These are phyloP conservation scores for Penicillium capsulatum DNA, from an alignment of 2,329 filamentous ascomycete genomes.

Conservation along the genomic window DNA sequence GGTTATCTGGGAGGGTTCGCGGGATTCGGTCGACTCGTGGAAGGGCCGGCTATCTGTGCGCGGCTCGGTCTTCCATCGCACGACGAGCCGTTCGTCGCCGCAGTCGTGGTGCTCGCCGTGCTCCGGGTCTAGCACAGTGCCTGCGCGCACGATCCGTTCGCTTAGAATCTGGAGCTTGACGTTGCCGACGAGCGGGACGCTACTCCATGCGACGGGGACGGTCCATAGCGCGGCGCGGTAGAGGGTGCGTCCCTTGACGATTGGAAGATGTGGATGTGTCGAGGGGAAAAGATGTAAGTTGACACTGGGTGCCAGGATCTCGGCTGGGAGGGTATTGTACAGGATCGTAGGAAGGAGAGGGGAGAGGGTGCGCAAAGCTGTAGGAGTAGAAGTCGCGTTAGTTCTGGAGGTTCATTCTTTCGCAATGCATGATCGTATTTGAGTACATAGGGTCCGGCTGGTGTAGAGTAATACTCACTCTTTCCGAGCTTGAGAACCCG, in stretches of 20 bases:
- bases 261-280: slow-evolving; percentile 65
- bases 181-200: slow-evolving; percentile 84
- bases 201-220: slow-evolving; percentile 91
- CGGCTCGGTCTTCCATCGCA: slow-evolving; percentile 73
- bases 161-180: slow-evolving; percentile 82
- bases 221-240: slow-evolving; percentile 96
- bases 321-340: slow-evolving; percentile 57
- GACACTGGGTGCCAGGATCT: slow-evolving; percentile 60
- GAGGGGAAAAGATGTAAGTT: slow-evolving; percentile 63
- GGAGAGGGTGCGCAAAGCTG: slow-evolving; percentile 59
- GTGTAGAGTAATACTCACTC: slow-evolving; percentile 42
- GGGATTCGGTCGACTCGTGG: slow-evolving; percentile 7
- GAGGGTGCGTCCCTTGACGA: slow-evolving; percentile 82
- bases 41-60: slow-evolving; percentile 29
- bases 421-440: too few relatives aligned
- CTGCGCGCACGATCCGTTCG: slow-evolving; percentile 74
- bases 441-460: too few relatives aligned
- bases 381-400: neutral
- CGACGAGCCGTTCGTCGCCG: slow-evolving; percentile 72
- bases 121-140: slow-evolving; percentile 36
- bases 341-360: slow-evolving; percentile 59
- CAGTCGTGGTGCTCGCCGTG: slow-evolving; percentile 30
- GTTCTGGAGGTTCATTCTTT: neutral
- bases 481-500: slow-evolving; percentile 59
- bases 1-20: slow-evolving; percentile 1